phyloP scores from a whole-genome alignment of 2,329 filamentous ascomycete genomes.

The Ilyonectria robusta region DNA sequence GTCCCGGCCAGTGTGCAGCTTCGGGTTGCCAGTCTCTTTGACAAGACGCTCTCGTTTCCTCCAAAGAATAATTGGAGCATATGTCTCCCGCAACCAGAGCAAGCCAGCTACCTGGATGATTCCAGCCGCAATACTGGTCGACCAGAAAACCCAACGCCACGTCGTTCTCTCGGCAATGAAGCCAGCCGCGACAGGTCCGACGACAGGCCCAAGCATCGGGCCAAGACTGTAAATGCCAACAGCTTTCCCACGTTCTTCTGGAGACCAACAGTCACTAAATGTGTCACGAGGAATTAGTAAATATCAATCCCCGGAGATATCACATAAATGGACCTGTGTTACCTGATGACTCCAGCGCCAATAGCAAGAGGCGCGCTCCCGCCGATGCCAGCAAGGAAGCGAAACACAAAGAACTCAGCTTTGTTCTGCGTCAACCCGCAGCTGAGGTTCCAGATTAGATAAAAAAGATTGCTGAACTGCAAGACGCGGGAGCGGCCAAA shows the following conservation, averaged over 20 bases:
- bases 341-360: conserved; percentile 17
- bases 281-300: conserved; percentile 13
- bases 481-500: conserved; percentile 60
- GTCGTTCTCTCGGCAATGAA: conserved; percentile 49
- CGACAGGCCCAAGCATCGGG: conserved; percentile 68
- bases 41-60: conserved; percentile 20
- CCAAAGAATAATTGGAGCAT: conserved; percentile 44
- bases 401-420: conserved; percentile 61
- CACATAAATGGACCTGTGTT: not conserved
- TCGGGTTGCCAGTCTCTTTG: conserved; percentile 20
- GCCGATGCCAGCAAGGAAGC: conserved; percentile 61
- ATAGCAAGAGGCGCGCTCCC: conserved; percentile 39
- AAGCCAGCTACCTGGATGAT: conserved; percentile 43
- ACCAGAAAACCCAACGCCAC: conserved; percentile 58
- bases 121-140: conserved; percentile 47
- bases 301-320: too few relatives aligned
- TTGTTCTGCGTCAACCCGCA: conserved; percentile 53
- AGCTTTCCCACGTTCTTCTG: conserved; percentile 72
- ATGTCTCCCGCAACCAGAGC: conserved; percentile 50
- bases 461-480: conserved; percentile 61
- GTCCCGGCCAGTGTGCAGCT: conserved; percentile 8
- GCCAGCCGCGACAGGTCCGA: conserved; percentile 58
- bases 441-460: conserved; percentile 53
- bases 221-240: conserved; percentile 74
- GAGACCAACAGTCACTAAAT: conserved; percentile 69